Conservation (phyloP, 805 yeast genomes). For the Kazachstania psychrophila region DNA sequence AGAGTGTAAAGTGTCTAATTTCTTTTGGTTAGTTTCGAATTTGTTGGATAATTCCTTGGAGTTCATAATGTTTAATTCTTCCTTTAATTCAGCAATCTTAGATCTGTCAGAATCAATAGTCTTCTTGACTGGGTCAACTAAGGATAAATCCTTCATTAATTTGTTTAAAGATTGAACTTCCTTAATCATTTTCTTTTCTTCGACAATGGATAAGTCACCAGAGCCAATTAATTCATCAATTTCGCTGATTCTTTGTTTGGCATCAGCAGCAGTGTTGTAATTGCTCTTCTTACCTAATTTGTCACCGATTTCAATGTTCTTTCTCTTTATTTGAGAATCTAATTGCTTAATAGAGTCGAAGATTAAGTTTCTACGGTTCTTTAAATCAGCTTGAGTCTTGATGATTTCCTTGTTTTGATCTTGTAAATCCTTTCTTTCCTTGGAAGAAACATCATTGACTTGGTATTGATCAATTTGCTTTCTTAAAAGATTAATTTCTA, state of each 20-base stretch:
- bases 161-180: slow-evolving; percentile 80
- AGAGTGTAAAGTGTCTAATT: slow-evolving; percentile 56
- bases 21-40: slow-evolving; percentile 59
- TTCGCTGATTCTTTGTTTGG: slow-evolving; percentile 52
- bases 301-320: slow-evolving; percentile 62
- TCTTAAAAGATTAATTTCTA: slow-evolving; percentile 41
- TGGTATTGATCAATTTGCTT: slow-evolving; percentile 45
- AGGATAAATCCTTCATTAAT: slow-evolving; percentile 66
- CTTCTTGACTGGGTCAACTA: slow-evolving; percentile 65
- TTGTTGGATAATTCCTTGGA: slow-evolving; percentile 57
- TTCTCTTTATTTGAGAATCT: slow-evolving; percentile 66
- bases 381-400: slow-evolving; percentile 39
- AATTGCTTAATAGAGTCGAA: slow-evolving; percentile 60
- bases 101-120: slow-evolving; percentile 70
- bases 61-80: slow-evolving; percentile 44
- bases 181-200: slow-evolving; percentile 76
- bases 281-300: slow-evolving; percentile 37
- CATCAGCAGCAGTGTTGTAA: slow-evolving; percentile 59
- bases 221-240: slow-evolving; percentile 69
- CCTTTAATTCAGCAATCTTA: slow-evolving; percentile 67
- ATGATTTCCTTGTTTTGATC: slow-evolving; percentile 39
- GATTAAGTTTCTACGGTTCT: slow-evolving; percentile 37
- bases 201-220: slow-evolving; percentile 78
- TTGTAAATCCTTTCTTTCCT: slow-evolving; percentile 46
- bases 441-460: slow-evolving; percentile 39